These are phyloP conservation scores for Radiomyces spectabilis DNA, from an alignment of 192 early-diverging fungal species.

Conservation along the genomic window DNA sequence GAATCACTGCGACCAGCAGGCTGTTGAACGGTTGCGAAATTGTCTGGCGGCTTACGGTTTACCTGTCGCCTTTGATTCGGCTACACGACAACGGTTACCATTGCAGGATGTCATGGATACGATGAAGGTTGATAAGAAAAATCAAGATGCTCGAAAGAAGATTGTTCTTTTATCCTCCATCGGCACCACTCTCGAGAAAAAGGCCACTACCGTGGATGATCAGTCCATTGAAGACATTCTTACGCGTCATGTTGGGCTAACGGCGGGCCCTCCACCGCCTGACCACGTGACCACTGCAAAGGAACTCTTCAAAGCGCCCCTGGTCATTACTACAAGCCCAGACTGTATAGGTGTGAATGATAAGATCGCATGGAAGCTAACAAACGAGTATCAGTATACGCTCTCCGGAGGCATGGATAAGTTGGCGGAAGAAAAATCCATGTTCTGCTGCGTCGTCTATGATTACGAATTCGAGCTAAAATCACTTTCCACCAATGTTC, in stretches of 20 bases:
- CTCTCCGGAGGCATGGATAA: too few relatives aligned
- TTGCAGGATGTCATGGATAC: conserved; percentile 79
- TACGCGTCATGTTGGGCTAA: conserved; percentile 27
- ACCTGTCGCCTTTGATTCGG: conserved; percentile 70
- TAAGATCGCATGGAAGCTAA: conserved; percentile 96
- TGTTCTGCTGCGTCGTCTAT: too few relatives aligned
- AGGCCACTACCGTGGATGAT: conserved; percentile 74
- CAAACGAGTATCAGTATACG: too few relatives aligned
- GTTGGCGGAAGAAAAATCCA: too few relatives aligned
- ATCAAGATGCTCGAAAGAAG: conserved; percentile 75
- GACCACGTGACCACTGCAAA: conserved; percentile 99
- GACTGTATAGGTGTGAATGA: conserved; percentile 47
- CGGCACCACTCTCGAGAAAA: conserved; percentile 73
- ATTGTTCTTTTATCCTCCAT: conserved; percentile 80
- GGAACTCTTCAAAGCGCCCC: conserved; percentile 92
- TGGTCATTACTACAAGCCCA: conserved; percentile 80
- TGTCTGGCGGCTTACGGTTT: conserved; percentile 82
- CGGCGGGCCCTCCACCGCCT: conserved; percentile 67
- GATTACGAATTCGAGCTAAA: too few relatives aligned
- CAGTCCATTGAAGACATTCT: conserved; percentile 48
- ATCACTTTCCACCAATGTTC: too few relatives aligned
- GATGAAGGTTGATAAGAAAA: conserved; percentile 95
- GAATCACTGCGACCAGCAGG: conserved; percentile 69
- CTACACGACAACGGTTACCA: conserved; percentile 39
- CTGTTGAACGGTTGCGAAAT: conserved; percentile 70